phyloP scores from a whole-genome alignment of 1,284 basidiomycete species.

The Pseudozyma thailandica region DNA sequence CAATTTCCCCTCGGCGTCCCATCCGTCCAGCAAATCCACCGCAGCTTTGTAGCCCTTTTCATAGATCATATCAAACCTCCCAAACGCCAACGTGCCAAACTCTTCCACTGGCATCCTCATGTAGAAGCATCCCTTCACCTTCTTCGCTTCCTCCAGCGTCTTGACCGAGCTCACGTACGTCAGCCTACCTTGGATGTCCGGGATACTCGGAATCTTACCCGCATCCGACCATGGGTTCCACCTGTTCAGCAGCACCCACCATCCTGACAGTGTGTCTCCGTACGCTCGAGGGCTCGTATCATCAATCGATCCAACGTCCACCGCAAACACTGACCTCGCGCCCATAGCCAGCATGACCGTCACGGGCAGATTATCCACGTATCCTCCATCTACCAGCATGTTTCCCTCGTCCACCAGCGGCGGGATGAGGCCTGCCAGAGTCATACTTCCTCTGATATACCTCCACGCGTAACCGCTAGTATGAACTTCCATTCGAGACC shows the following conservation, averaged over 20 bases:
- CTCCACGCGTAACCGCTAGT: conserved; percentile 81
- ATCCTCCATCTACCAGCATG: conserved; percentile 69
- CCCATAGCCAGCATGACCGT: conserved; percentile 92
- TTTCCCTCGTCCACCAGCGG: conserved; percentile 94
- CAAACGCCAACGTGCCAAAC: conserved; percentile 65
- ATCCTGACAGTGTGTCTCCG: conserved; percentile 94
- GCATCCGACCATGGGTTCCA: conserved; percentile 76
- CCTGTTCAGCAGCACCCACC: conserved; percentile 92
- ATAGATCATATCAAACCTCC: conserved; percentile 74
- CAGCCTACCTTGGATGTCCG: conserved; percentile 93
- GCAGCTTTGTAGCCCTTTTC: conserved; percentile 84
- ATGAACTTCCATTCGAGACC: conserved; percentile 96
- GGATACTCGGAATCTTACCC: conserved; percentile 85
- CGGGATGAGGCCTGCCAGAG: conserved; percentile 91
- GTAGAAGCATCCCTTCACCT: conserved; percentile 86
- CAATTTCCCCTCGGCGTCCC: conserved; percentile 83
- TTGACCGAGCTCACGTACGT: conserved; percentile 97
- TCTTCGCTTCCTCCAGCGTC: conserved; percentile 93
- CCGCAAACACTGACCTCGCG: conserved; percentile 90
- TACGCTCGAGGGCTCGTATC: conserved; percentile 94
- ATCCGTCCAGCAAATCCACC: conserved; percentile 78
- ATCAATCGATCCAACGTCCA: conserved; percentile 93
- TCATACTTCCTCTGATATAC: conserved; percentile 91
- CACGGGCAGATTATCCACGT: conserved; percentile 72
- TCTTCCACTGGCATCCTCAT: conserved; percentile 86